Percentiles rank a stretch among this genome's conserved stretches.
phyloP scores from a whole-genome alignment of 2,329 filamentous ascomycete species.

The Fusarium lateritium region DNA sequence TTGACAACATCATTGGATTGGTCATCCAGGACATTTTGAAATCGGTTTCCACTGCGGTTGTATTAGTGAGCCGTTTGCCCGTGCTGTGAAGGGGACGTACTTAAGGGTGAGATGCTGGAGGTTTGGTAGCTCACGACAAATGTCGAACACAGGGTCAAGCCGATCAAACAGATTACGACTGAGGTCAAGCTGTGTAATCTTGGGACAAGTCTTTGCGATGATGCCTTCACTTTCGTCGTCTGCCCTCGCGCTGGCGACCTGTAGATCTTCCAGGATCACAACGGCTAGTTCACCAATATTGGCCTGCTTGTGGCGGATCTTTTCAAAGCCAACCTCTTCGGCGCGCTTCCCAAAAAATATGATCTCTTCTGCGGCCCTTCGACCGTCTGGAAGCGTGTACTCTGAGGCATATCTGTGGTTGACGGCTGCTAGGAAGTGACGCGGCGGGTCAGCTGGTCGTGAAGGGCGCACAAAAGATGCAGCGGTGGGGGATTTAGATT shows the following conservation, averaged over 20 bases:
- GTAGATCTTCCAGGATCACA: constrained; percentile 84
- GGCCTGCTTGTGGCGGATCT: constrained; percentile 85
- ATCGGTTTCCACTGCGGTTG: constrained; percentile 78
- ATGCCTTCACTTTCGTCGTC: constrained; percentile 51
- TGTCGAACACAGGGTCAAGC: constrained; percentile 75
- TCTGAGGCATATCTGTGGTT: constrained; percentile 86
- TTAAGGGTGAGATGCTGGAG: constrained; percentile 79
- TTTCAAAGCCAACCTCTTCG: constrained; percentile 95
- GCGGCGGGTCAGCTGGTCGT: constrained; percentile 76
- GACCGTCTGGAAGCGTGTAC: constrained; percentile 54
- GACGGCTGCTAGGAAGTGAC: constrained; percentile 84
- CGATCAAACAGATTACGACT: constrained; percentile 85
- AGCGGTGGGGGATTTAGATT: constrained; percentile 75
- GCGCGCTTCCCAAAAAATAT: constrained; percentile 84
- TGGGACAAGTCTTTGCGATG: constrained; percentile 70
- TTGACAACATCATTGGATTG: constrained; percentile 59
- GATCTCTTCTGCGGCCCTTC: constrained; percentile 65
- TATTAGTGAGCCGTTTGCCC: constrained; percentile 34
- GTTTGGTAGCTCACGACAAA: constrained; percentile 78
- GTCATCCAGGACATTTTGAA: constrained; percentile 62
- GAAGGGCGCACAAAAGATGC: constrained; percentile 90
- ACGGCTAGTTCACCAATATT: constrained; percentile 83
- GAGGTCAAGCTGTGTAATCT: constrained; percentile 84
- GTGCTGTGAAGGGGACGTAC: constrained; percentile 62
- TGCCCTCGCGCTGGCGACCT: constrained; percentile 64